Percentiles rank a stretch among this genome's conserved stretches.
Conservation (phyloP, 2,329 filamentous ascomycete genomes). For the Aspergillus pseudoviridinutans region DNA sequence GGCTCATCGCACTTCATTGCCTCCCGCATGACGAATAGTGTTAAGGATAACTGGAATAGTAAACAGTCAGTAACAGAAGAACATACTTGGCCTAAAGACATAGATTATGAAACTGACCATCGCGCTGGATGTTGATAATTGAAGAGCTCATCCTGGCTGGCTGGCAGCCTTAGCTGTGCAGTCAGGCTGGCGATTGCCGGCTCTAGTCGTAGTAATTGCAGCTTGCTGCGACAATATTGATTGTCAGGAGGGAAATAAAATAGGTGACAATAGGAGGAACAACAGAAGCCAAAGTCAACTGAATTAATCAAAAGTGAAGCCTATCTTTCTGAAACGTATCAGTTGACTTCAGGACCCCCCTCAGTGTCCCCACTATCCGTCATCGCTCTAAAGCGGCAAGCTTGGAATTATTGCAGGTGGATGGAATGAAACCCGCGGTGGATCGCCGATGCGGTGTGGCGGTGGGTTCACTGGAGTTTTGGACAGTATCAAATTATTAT, state of each 20-base stretch:
- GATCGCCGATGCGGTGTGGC: slow-evolving; percentile 7
- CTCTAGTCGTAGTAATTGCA: not conserved
- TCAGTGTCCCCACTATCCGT: slow-evolving; percentile 14
- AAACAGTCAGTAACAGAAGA: slow-evolving; percentile 10
- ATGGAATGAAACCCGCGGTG: slow-evolving; percentile 1
- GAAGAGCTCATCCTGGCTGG: slow-evolving; percentile 72
- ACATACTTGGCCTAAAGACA: not conserved
- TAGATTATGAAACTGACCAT: slow-evolving; percentile 50
- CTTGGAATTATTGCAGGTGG: not conserved
- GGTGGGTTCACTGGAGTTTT: not conserved
- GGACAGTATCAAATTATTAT: no score
- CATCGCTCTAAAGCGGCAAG: not conserved
- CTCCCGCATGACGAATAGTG: slow-evolving; percentile 72
- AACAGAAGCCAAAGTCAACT: not conserved
- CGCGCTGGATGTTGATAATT: slow-evolving; percentile 78
- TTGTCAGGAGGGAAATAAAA: not conserved
- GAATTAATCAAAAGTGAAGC: slow-evolving; percentile 1
- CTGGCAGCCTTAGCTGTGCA: slow-evolving; percentile 28
- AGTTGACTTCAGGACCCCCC: slow-evolving; percentile 8
- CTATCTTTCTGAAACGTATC: slow-evolving; percentile 23
- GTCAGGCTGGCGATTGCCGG: slow-evolving; percentile 9
- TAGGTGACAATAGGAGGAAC: not conserved
- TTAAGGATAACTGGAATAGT: slow-evolving; percentile 60
- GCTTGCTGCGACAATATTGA: not conserved
- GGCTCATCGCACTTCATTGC: slow-evolving; percentile 63